Evolutionary conservation across 768 basidiomycete species (phyloP).

Genomic region (Lentinula boryana): DNA sequence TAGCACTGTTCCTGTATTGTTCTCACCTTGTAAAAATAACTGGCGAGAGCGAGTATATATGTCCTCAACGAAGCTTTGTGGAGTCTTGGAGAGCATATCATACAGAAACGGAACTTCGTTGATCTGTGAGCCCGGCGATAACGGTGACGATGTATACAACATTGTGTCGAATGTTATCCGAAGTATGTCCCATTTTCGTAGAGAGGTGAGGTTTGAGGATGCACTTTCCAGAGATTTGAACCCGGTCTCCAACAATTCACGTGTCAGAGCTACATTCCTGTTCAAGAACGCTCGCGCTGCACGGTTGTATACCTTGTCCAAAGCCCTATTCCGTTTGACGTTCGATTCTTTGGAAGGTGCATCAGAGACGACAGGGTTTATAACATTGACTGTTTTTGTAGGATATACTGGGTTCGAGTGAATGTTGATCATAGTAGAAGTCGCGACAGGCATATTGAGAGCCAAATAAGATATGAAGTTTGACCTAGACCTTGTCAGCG

Average conservation of each 20-base stretch:
- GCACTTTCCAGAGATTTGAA: constrained; percentile 54
- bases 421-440: neutral
- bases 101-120: constrained; percentile 33
- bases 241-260: constrained; percentile 61
- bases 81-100: constrained; percentile 47
- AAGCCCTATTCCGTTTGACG: constrained; percentile 16
- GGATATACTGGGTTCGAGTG: neutral
- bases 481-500: too few species aligned
- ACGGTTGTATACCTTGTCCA: constrained; percentile 70
- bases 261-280: constrained; percentile 61
- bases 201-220: constrained; percentile 13
- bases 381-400: neutral
- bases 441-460: neutral
- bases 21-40: constrained; percentile 47
- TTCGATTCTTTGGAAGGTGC: neutral
- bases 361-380: too few species aligned
- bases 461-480: too few species aligned
- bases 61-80: constrained; percentile 49
- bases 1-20: constrained; percentile 42
- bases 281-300: constrained; percentile 77
- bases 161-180: constrained; percentile 79
- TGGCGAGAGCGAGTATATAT: constrained; percentile 60
- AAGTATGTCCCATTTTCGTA: constrained; percentile 83
- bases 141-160: constrained; percentile 48
- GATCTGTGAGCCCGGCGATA: constrained; percentile 17